Conservation (phyloP, 257 asterid species). For the Rhazya stricta region DNA sequence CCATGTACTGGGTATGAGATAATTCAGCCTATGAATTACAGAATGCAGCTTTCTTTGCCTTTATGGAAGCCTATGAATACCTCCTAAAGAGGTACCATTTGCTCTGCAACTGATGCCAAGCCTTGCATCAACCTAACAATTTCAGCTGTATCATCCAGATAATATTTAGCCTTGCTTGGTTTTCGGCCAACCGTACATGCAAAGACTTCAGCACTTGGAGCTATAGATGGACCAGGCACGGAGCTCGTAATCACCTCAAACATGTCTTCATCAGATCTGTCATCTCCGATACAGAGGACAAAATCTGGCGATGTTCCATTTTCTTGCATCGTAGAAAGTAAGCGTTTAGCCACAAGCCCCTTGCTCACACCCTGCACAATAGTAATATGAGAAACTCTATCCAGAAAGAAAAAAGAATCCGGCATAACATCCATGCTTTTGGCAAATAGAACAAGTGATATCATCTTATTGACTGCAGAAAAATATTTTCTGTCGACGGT, state of each 20-base stretch:
- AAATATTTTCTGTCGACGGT: not conserved
- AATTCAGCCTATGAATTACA: not conserved
- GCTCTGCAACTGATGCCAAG: conserved; percentile 69
- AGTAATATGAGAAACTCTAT: too few relatives aligned
- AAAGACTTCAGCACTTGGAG: conserved; percentile 74
- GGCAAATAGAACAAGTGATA: not conserved
- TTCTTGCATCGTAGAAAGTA: conserved; percentile 59
- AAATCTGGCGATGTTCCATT: conserved; percentile 58
- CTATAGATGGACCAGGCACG: conserved; percentile 50
- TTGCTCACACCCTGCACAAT: conserved; percentile 71
- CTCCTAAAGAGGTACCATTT: conserved; percentile 29
- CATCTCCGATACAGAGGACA: conserved; percentile 79
- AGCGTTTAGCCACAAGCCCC: conserved; percentile 78
- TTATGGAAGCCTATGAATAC: not conserved
- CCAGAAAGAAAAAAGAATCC: not conserved
- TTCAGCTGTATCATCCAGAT: conserved; percentile 75
- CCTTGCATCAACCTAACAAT: conserved; percentile 74
- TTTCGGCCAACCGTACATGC: conserved; percentile 80
- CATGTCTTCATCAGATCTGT: conserved; percentile 83
- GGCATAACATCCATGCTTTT: too few relatives aligned
- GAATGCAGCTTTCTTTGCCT: not conserved
- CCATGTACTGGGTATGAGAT: not conserved
- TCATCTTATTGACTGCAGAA: not conserved
- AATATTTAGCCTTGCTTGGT: conserved; percentile 86
- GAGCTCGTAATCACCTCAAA: conserved; percentile 71